Evolutionary conservation across 2,329 filamentous ascomycete genomes (phyloP).

Genomic region (Paecilomyces formosus): DNA sequence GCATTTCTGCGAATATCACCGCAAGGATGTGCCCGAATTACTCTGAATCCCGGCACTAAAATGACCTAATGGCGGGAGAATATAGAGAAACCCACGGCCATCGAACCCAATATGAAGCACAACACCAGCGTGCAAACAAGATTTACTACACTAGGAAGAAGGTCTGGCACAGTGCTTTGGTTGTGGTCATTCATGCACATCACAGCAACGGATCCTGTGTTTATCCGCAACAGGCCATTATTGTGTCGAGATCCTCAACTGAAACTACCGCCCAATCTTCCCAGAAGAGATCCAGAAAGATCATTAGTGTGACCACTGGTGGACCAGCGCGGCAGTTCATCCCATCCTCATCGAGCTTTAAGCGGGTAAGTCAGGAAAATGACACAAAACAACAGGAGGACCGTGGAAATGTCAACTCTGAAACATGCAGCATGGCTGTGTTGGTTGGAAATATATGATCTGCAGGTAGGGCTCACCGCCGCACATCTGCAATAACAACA

Average conservation of each 20-base stretch:
- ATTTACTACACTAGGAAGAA: background rate
- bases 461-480: background rate
- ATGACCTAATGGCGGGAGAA: background rate
- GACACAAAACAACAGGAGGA: background rate
- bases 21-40: background rate
- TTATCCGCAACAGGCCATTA: background rate
- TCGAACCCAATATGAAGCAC: background rate
- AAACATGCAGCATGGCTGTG: background rate
- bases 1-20: background rate
- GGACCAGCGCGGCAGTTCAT: background rate
- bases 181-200: background rate
- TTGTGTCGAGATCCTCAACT: background rate
- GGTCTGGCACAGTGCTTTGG: background rate
- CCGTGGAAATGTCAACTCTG: background rate
- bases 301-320: background rate
- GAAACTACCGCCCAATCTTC: background rate
- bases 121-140: background rate
- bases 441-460: background rate
- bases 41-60: background rate
- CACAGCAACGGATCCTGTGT: background rate
- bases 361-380: background rate
- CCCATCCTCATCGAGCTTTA: background rate
- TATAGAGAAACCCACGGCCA: background rate
- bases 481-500: background rate
- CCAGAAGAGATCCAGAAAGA: background rate